phyloP scores from a whole-genome alignment of 345 rosid genomes.

The Nasturtium officinale region DNA sequence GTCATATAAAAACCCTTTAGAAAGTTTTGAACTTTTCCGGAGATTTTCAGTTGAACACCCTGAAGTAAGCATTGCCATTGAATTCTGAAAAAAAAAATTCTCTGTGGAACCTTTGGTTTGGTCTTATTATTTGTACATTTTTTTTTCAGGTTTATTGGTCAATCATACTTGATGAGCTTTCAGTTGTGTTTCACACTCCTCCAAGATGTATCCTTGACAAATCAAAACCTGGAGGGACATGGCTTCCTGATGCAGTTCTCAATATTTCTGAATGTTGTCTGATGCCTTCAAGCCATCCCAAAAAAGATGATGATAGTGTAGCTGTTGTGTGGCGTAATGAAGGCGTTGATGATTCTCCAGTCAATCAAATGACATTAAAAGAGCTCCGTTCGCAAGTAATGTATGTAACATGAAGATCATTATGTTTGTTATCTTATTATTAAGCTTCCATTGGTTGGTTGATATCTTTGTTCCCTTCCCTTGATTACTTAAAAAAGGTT shows the following conservation, averaged over 20 bases:
- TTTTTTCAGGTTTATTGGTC: conserved; percentile 71
- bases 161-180: conserved; percentile 62
- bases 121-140: neutral
- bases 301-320: conserved; percentile 57
- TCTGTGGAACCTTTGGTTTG: conserved; percentile 16
- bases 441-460: conserved; percentile 6
- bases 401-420: conserved; percentile 49
- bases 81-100: neutral
- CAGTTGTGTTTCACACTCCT: conserved; percentile 54
- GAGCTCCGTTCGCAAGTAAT: conserved; percentile 77
- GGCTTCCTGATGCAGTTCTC: conserved; percentile 77
- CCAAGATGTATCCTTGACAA: conserved; percentile 76
- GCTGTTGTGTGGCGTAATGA: conserved; percentile 88
- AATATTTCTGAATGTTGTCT: conserved; percentile 87
- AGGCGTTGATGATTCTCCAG: conserved; percentile 53
- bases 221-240: conserved; percentile 60
- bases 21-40: conserved; percentile 65
- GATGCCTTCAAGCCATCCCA: conserved; percentile 54
- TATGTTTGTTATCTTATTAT: neutral
- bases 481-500: conserved; percentile 50
- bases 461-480: neutral
- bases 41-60: conserved; percentile 67
- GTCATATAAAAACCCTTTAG: conserved; percentile 71
- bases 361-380: conserved; percentile 60
- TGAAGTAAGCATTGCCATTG: conserved; percentile 36